Evolutionary conservation across 768 basidiomycete species (phyloP), one percentile per base, ranked within the genome.

Genomic region (Paxillus rubicundulus): DNA sequence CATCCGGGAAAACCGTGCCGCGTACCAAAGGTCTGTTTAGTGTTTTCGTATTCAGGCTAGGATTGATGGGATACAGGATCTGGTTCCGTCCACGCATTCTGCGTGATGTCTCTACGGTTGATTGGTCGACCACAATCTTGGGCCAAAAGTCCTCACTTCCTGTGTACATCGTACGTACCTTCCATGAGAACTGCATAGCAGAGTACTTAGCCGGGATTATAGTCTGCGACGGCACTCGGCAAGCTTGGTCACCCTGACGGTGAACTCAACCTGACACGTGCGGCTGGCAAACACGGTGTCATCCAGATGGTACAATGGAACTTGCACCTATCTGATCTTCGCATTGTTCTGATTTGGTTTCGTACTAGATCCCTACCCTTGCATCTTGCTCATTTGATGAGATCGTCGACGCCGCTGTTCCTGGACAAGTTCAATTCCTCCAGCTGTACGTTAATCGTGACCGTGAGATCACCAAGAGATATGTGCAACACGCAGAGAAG

Each of bases 181-280:
- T 30, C 49, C 16, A 38, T 32, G 55, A 52, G 7, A 47, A 39
- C 17, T 30, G 17, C 33, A 12, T 16, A 14, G 20, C 9, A 36
- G 16, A 13, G 10, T 46, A 33, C 5, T 30, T 50, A 33, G 30
- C 41, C 18, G 28, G 0, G 20, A 33, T 30, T 63, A 38, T 58
- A 82, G 73, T 78, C 85, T 24, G 89, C 87, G 1, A 88, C 89
- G 7, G 89, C 87, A 2, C 76, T 91, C 9, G 89, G 92, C 53
- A 95, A 95, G 74, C 83, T 97, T 1, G 91, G 94, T 1, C 92
- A 96, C 64, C 90, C 92, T 1, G 89, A 95, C 54, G 94, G 94
- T 8, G 94, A 97, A 71, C 75, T 93, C 27, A 89, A 87, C 63
- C 65, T 96, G 33, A 95, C 93, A 2, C 76, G 85, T 61, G 92